These are phyloP conservation scores for Verticillium klebahnii DNA, from an alignment of 2,329 filamentous ascomycete species.

Conservation along the genomic window DNA sequence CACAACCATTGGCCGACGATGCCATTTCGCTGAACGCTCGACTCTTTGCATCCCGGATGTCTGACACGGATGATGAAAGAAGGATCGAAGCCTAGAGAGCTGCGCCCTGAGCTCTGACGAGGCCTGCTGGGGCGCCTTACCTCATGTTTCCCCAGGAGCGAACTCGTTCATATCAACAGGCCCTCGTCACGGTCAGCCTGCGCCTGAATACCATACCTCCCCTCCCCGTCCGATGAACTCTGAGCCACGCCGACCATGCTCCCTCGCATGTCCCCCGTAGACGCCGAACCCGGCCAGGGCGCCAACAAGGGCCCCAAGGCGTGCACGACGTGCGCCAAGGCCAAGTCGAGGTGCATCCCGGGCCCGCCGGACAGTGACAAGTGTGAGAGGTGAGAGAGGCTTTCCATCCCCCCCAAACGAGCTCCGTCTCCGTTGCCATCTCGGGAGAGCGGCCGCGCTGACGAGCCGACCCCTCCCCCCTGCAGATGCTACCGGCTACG, in stretches of 20 bases:
- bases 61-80: neutral
- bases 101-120: neutral
- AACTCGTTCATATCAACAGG: neutral
- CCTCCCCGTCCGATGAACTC: neutral
- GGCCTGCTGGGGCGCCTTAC: too few relatives aligned
- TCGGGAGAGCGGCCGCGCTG: neutral
- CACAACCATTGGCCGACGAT: neutral
- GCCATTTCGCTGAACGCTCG: neutral
- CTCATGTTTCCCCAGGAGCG: too few relatives aligned
- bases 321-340: slow-evolving; percentile 45
- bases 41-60: neutral
- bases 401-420: neutral
- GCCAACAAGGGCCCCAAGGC: slow-evolving; percentile 40
- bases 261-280: slow-evolving; percentile 14
- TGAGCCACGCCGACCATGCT: neutral
- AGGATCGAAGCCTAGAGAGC: neutral
- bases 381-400: slow-evolving; percentile 37
- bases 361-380: slow-evolving; percentile 33
- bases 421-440: neutral
- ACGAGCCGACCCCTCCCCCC: neutral
- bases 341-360: slow-evolving; percentile 45
- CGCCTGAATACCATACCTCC: neutral
- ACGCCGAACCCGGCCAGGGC: neutral
- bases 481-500: slow-evolving; percentile 41
- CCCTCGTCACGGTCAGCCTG: neutral